Conservation (phyloP, 2,329 filamentous ascomycete genomes). For the Pseudocercospora eumusae region DNA sequence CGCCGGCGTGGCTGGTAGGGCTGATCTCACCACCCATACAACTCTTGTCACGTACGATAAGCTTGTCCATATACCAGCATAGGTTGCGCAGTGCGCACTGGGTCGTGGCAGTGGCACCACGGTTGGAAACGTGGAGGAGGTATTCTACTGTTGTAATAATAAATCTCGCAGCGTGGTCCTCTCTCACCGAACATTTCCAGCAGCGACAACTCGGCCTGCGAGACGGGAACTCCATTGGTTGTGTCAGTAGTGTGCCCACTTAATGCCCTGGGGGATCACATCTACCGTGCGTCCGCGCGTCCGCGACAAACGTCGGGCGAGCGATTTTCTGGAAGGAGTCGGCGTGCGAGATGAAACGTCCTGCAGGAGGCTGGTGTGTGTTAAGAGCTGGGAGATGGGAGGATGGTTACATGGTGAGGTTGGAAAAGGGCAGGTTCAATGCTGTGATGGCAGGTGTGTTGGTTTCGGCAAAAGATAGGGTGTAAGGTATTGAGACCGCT, state of each 20-base stretch:
- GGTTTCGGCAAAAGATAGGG: too few species aligned
- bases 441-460: too few species aligned
- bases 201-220: not conserved
- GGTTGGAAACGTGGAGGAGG: too few species aligned
- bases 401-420: not conserved
- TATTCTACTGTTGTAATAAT: too few species aligned
- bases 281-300: not conserved
- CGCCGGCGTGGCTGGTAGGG: too few species aligned
- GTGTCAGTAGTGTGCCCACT: not conserved
- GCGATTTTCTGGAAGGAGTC: not conserved
- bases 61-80: constrained; percentile 3
- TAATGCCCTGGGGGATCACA: not conserved
- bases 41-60: constrained; percentile 1
- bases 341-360: not conserved
- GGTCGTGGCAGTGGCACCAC: too few species aligned
- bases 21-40: too few species aligned
- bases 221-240: not conserved
- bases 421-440: too few species aligned
- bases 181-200: not conserved
- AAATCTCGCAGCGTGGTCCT: too few species aligned
- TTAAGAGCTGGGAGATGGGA: not conserved
- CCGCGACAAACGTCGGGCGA: not conserved
- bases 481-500: too few species aligned
- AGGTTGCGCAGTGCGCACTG: constrained; percentile 3
- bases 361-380: not conserved